These are phyloP conservation scores for Crithidia mellificae DNA, from an alignment of 208 protist genomes.

Conservation along the genomic window DNA sequence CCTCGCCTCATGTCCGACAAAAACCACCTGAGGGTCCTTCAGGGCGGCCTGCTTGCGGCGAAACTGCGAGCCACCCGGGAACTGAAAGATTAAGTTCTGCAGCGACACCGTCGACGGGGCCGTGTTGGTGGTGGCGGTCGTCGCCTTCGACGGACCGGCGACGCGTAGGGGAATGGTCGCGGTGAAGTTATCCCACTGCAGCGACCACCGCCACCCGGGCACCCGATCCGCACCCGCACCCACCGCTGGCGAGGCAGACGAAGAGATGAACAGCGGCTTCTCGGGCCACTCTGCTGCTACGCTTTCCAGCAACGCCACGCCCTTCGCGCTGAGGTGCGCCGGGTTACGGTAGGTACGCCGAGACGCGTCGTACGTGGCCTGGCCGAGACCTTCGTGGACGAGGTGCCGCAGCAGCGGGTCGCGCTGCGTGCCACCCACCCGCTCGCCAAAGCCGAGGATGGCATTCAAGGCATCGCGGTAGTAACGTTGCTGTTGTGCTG, in stretches of 20 bases:
- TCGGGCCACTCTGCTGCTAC: constrained; percentile 14
- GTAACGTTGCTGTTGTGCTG: constrained; percentile 32
- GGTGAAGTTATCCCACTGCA: constrained; percentile 70
- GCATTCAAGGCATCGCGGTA: constrained; percentile 35
- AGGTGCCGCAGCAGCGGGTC: constrained; percentile 37
- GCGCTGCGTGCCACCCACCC: constrained; percentile 47
- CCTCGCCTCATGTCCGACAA: constrained; percentile 10
- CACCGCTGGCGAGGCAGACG: neutral
- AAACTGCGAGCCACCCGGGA: constrained; percentile 41
- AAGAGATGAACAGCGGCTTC: neutral
- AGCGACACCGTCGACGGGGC: constrained; percentile 30
- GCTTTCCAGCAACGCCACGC: constrained; percentile 18
- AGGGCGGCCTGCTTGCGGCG: constrained; percentile 13
- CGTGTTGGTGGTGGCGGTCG: no score
- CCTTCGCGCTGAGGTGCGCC: constrained; percentile 23
- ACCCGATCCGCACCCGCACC: no score
- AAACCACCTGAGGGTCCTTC: neutral
- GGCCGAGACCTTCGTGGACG: constrained; percentile 33
- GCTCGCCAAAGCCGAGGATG: constrained; percentile 49
- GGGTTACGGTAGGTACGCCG: constrained; percentile 5
- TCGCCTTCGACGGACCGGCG: constrained; percentile 16
- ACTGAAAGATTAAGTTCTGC: constrained; percentile 59
- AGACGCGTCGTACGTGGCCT: constrained; percentile 7
- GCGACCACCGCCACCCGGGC: constrained; percentile 42
- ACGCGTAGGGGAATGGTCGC: constrained; percentile 30